Conservation (phyloP, 495 filamentous ascomycete genomes). For the Tetracladium marchalianum region DNA sequence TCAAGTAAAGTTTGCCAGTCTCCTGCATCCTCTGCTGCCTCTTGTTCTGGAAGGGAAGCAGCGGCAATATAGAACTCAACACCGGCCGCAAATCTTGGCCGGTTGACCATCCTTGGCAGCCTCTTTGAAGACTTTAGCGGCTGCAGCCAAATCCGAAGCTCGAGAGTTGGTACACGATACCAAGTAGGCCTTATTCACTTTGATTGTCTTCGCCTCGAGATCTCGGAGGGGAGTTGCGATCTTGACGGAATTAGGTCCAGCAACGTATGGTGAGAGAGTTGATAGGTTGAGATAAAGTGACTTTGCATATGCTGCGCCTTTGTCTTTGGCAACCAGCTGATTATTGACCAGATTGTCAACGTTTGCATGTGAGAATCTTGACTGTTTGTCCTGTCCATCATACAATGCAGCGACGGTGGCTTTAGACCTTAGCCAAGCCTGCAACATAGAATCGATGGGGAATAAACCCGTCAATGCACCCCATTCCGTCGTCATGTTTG, state of each 20-base stretch:
- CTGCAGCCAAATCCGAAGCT: slow-evolving; percentile 71
- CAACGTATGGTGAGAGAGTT: slow-evolving; percentile 75
- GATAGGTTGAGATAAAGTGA: slow-evolving; percentile 67
- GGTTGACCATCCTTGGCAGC: slow-evolving; percentile 49
- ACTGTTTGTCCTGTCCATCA: slow-evolving; percentile 20
- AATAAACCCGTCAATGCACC: slow-evolving; percentile 75
- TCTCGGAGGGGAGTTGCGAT: slow-evolving; percentile 67
- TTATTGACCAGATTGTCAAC: slow-evolving; percentile 65
- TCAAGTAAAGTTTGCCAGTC: slow-evolving; percentile 82
- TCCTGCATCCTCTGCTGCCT: slow-evolving; percentile 65
- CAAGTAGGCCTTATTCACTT: slow-evolving; percentile 78
- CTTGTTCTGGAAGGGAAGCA: slow-evolving; percentile 73
- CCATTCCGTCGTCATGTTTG: slow-evolving; percentile 97
- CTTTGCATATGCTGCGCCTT: slow-evolving; percentile 76
- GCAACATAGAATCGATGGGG: slow-evolving; percentile 67
- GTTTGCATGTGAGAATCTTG: slow-evolving; percentile 54
- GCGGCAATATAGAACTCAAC: slow-evolving; percentile 91
- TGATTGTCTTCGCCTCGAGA: slow-evolving; percentile 63
- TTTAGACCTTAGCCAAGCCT: slow-evolving; percentile 68
- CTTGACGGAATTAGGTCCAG: slow-evolving; percentile 91
- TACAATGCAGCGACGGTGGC: slow-evolving; percentile 59
- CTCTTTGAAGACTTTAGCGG: slow-evolving; percentile 79
- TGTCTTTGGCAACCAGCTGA: slow-evolving; percentile 60
- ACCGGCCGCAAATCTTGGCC: slow-evolving; percentile 62
- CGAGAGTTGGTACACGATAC: slow-evolving; percentile 88